phyloP scores from a whole-genome alignment of 805 yeast genomes.

The Barnettozyma californica region DNA sequence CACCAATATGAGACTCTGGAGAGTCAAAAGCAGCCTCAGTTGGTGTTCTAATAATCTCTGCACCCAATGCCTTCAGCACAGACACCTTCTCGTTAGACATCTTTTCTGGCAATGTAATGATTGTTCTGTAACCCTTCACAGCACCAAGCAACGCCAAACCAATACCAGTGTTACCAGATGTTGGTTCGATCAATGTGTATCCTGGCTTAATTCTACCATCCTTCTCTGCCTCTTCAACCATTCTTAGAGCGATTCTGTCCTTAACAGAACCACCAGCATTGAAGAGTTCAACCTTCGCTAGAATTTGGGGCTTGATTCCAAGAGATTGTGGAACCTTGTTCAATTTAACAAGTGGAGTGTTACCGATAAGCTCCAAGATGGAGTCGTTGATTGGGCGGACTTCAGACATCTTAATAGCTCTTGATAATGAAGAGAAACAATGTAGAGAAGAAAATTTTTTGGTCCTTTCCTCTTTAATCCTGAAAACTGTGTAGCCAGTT shows the following conservation, averaged over 20 bases:
- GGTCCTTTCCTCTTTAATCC: neutral
- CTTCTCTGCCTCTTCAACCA: conserved; percentile 82
- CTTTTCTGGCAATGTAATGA: conserved; percentile 84
- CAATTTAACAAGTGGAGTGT: conserved; percentile 74
- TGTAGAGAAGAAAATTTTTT: neutral
- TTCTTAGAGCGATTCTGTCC: conserved; percentile 81
- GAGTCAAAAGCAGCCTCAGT: conserved; percentile 92
- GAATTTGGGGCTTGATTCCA: conserved; percentile 66
- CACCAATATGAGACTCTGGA: conserved; percentile 88
- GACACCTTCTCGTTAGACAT: conserved; percentile 90
- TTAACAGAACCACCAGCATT: conserved; percentile 89
- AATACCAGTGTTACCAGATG: conserved; percentile 89
- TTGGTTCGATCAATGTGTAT: conserved; percentile 79
- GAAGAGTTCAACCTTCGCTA: conserved; percentile 76
- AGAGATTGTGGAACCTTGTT: conserved; percentile 71
- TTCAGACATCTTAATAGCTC: conserved; percentile 1
- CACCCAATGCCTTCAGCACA: conserved; percentile 83
- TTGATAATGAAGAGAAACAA: neutral
- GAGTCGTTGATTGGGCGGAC: conserved; percentile 18
- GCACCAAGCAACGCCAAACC: conserved; percentile 87
- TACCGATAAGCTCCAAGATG: conserved; percentile 74
- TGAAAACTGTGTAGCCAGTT: neutral
- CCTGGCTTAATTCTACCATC: conserved; percentile 80
- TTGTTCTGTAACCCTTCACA: conserved; percentile 79
- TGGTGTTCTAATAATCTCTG: conserved; percentile 87